Conservation (phyloP, 2,329 filamentous ascomycete species). For the Pezicula rhizophila region DNA sequence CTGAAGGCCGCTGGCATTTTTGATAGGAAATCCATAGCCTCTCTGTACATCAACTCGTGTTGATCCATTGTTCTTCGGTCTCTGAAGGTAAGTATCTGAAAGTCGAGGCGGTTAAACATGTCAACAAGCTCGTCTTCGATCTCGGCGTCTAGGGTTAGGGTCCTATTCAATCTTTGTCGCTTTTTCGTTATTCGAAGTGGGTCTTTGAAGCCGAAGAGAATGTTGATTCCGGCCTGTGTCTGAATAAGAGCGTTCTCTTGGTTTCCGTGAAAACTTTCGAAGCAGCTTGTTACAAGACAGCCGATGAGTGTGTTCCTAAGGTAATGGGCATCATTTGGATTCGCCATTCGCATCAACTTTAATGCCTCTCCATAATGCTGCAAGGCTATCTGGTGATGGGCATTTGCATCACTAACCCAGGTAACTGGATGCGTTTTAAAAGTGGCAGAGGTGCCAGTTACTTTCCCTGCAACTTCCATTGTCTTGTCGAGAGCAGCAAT, state of each 20-base stretch:
- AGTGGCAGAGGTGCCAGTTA: neutral
- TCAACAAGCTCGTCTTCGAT: conserved; percentile 8
- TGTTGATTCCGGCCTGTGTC: conserved; percentile 4
- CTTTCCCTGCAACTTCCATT: neutral
- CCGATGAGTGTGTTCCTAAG: conserved; percentile 6
- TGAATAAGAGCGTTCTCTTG: conserved; percentile 7
- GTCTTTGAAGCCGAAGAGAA: conserved; percentile 1
- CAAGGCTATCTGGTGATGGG: conserved; percentile 6
- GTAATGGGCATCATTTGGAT: neutral
- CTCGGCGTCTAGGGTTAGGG: neutral
- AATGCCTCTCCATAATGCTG: conserved; percentile 4
- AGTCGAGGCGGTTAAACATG: conserved; percentile 5
- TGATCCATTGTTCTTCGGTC: neutral
- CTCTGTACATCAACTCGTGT: neutral
- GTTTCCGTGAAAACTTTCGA: conserved; percentile 8
- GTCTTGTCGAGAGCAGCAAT: conserved; percentile 11
- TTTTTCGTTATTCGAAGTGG: neutral
- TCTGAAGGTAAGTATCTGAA: conserved; percentile 7
- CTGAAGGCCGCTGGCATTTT: conserved; percentile 6
- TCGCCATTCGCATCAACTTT: conserved; percentile 2
- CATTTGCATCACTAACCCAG: neutral
- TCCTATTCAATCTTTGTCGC: neutral
- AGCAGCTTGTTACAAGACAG: conserved; percentile 5
- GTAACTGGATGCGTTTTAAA: neutral
- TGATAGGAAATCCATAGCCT: neutral